Conservation (phyloP, 2,329 filamentous ascomycete species). For the Trichophyton schoenleinii region DNA sequence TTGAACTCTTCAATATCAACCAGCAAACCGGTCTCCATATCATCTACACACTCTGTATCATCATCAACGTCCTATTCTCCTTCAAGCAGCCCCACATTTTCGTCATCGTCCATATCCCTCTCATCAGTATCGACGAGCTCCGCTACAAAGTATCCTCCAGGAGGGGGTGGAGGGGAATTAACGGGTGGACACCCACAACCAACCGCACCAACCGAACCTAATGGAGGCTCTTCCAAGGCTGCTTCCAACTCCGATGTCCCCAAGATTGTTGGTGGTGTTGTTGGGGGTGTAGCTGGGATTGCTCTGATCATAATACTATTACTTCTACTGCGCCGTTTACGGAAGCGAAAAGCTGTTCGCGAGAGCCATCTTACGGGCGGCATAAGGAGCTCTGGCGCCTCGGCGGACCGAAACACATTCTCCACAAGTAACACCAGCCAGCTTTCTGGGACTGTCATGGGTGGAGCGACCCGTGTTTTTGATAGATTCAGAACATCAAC, state of each 20-base stretch:
- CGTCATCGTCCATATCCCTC: background rate
- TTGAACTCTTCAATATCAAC: background rate
- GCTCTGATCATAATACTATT: conserved; percentile 38
- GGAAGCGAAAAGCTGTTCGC: conserved; percentile 30
- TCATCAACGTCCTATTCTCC: background rate
- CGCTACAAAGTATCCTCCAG: conserved; percentile 5
- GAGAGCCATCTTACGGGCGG: background rate
- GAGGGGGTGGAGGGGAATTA: conserved; percentile 9
- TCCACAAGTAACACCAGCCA: conserved; percentile 16
- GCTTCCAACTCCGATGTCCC: conserved; percentile 30
- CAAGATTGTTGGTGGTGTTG: conserved; percentile 49
- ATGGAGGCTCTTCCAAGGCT: conserved; percentile 1
- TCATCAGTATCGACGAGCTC: conserved; percentile 5
- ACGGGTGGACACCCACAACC: conserved; percentile 3
- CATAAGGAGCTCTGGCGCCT: background rate
- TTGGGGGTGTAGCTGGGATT: conserved; percentile 48
- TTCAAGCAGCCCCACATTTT: background rate
- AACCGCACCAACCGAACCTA: background rate
- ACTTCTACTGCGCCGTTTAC: conserved; percentile 41
- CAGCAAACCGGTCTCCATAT: background rate
- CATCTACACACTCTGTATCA: background rate
- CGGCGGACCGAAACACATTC: conserved; percentile 1
- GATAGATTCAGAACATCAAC: conserved; percentile 30
- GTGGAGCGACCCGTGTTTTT: conserved; percentile 27
- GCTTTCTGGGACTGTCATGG: conserved; percentile 28